phyloP scores from a whole-genome alignment of 2,329 filamentous ascomycete genomes.

The Elsinoe perseae region DNA sequence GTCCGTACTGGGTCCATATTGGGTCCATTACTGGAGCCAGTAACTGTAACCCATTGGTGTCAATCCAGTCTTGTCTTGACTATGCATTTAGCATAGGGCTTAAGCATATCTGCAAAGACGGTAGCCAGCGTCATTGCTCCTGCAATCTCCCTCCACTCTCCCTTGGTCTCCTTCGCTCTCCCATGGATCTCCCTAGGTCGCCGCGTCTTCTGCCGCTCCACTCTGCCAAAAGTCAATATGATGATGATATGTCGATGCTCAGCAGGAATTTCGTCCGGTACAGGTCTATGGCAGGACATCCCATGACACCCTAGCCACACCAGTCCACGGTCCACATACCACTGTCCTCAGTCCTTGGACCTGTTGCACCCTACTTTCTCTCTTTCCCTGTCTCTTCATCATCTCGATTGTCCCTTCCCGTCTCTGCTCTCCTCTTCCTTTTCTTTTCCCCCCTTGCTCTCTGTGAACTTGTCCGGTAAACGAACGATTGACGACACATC shows the following conservation, averaged over 20 bases:
- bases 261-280: background rate
- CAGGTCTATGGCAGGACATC: background rate
- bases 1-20: too few relatives aligned
- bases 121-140: conserved; percentile 10
- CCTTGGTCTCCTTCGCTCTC: background rate
- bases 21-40: too few relatives aligned
- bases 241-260: conserved; percentile 9
- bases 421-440: background rate
- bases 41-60: background rate
- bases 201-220: background rate
- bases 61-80: too few relatives aligned
- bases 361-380: background rate
- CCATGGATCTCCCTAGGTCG: background rate
- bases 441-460: background rate
- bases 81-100: background rate
- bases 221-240: background rate
- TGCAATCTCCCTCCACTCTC: conserved; percentile 14
- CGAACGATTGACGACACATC: background rate
- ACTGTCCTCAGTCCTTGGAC: background rate
- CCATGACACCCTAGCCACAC: background rate
- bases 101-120: background rate
- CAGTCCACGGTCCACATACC: too few relatives aligned
- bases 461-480: too few relatives aligned
- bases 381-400: background rate
- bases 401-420: background rate